Evolutionary conservation across 2,329 filamentous ascomycete species (phyloP), one percentile per base, ranked within the genome.

Genomic region (Zymoseptoria tritici): DNA sequence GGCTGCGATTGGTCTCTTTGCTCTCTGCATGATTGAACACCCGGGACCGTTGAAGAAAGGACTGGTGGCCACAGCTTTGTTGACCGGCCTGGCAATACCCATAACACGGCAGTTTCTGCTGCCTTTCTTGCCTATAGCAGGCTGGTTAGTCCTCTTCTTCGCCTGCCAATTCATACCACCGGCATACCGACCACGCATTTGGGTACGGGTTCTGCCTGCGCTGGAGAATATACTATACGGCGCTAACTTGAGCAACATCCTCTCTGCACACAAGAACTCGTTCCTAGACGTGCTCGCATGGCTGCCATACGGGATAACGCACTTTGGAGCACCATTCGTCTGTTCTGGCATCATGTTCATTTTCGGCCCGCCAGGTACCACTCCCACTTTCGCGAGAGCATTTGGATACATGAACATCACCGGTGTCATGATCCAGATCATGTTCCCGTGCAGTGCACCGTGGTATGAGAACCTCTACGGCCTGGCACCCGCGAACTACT

Each of bases 381-480:
- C 90, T 0, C 90, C 91, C 9, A 86, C 91, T 19, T 97, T 92
- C 72, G 91, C 90, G 16, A 87, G 88, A 67, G 85, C 88, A 55
- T 96, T 97, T 68, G 93, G 93, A 60, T 97, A 93, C 81, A 88
- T 97, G 85, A 94, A 91, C 77, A 84, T 96, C 64, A 80, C 87
- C 11, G 93, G 91, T 57, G 93, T 97, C 59, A 84, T 87, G 31
- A 92, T 96, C 65, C 92, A 97, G 77, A 81, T 97, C 57, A 76
- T 91, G 63, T 95, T 97, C 76, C 93, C 93, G 1, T 97, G 93
- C 79, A 94, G 92, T 22, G 90, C 93, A 24, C 93, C 93, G 1
- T 97, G 93, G 93, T 97, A 97, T 72, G 93, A 97, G 80, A 95
- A 94, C 75, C 82, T 89, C 70, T 91, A 96, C 74, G 93, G 93